Percentiles rank a stretch among this genome's conserved stretches.
phyloP scores from a whole-genome alignment of 345 rosid genomes.

The Isatis tinctoria region DNA sequence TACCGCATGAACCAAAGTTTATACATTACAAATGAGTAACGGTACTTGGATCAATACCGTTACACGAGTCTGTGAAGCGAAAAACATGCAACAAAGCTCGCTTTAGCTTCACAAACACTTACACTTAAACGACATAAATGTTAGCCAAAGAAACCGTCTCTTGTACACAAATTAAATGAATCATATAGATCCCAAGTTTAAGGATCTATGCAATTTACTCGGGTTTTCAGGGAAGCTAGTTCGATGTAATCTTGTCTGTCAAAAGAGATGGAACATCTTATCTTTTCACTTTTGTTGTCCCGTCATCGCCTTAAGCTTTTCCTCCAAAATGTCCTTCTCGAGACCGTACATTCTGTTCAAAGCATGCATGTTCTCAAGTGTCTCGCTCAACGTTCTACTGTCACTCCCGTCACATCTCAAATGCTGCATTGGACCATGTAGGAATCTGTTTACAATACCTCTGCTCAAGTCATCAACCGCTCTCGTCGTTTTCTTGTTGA shows the following conservation, averaged over 20 bases:
- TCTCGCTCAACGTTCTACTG: slow-evolving; percentile 69
- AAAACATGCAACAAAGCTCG: slow-evolving; percentile 26
- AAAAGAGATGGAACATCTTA: slow-evolving; percentile 19
- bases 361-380: slow-evolving; percentile 97
- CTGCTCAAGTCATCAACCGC: slow-evolving; percentile 92
- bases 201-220: slow-evolving; percentile 20
- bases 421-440: slow-evolving; percentile 98
- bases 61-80: slow-evolving; percentile 20
- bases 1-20: slow-evolving; percentile 17
- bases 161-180: slow-evolving; percentile 17
- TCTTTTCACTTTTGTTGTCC: slow-evolving; percentile 49
- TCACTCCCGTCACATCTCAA: slow-evolving; percentile 90
- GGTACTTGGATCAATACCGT: slow-evolving; percentile 7
- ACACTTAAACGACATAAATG: slow-evolving; percentile 12
- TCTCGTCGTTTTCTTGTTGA: slow-evolving; percentile 76
- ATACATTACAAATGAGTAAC: slow-evolving; percentile 19
- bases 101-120: slow-evolving; percentile 17
- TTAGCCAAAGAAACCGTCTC: slow-evolving; percentile 25
- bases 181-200: slow-evolving; percentile 19
- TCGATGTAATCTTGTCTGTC: not conserved
- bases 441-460: slow-evolving; percentile 88
- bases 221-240: not conserved
- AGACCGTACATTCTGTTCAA: slow-evolving; percentile 92
- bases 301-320: slow-evolving; percentile 76
- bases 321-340: slow-evolving; percentile 78